These are phyloP conservation scores for Dalbergia cochinchinensis DNA, from an alignment of 306 rosid genomes.

Conservation along the genomic window DNA sequence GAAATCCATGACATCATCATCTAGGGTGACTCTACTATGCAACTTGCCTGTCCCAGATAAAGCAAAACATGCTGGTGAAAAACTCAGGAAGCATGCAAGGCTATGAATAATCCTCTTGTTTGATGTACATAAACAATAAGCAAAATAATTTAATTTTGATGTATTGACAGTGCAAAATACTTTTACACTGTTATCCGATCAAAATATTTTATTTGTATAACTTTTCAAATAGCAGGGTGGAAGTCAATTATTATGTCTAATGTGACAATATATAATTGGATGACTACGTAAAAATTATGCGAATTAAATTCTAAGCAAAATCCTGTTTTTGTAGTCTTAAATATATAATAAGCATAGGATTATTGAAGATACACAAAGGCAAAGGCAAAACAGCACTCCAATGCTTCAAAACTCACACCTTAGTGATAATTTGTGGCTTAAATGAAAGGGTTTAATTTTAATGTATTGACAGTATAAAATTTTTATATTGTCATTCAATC, in stretches of 20 bases:
- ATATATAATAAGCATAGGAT: neutral
- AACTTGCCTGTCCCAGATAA: slow-evolving; percentile 69
- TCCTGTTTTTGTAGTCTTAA: neutral
- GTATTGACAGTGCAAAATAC: too few relatives aligned
- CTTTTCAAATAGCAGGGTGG: too few relatives aligned
- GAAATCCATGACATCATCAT: slow-evolving; percentile 55
- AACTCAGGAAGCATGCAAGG: slow-evolving; percentile 58
- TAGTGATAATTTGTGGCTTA: neutral
- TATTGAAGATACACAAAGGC: neutral
- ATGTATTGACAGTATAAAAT: too few relatives aligned
- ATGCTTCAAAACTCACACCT: neutral
- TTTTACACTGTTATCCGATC: too few relatives aligned
- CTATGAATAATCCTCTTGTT: slow-evolving; percentile 21
- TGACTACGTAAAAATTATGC: too few relatives aligned
- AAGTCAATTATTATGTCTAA: too few relatives aligned
- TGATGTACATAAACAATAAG: neutral
- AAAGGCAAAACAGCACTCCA: neutral
- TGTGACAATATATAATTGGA: too few relatives aligned
- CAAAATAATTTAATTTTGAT: too few relatives aligned
- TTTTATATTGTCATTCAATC: too few relatives aligned
- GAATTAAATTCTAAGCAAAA: too few relatives aligned
- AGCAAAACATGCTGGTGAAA: slow-evolving; percentile 51
- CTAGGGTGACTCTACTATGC: slow-evolving; percentile 68
- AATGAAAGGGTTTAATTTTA: too few relatives aligned
- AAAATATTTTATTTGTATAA: too few relatives aligned